Conservation (phyloP, 192 early-diverging fungal species). For the Coemansia sp. region DNA sequence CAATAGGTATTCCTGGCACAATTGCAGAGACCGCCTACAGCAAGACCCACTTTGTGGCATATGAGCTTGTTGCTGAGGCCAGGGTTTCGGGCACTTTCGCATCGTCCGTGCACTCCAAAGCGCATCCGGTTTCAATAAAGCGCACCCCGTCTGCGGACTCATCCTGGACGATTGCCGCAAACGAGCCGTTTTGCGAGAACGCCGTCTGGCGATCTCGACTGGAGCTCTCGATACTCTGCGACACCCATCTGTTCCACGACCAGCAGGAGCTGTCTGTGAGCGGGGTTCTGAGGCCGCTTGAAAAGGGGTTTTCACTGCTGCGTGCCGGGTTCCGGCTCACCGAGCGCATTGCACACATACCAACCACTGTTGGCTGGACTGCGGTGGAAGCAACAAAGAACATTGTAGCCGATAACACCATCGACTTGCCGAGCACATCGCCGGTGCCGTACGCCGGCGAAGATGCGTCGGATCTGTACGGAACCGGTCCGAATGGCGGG, state of each 20-base stretch:
- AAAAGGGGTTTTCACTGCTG: conserved; percentile 35
- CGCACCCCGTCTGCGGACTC: conserved; percentile 34
- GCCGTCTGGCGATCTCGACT: conserved; percentile 31
- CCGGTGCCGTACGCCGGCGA: background rate
- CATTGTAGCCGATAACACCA: conserved; percentile 22
- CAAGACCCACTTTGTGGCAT: conserved; percentile 28
- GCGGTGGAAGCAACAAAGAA: conserved; percentile 8
- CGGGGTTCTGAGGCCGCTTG: conserved; percentile 37
- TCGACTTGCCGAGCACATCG: conserved; percentile 11
- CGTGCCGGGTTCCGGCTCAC: conserved; percentile 41
- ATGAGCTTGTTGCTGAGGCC: conserved; percentile 44
- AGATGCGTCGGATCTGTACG: background rate
- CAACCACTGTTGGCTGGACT: conserved; percentile 11
- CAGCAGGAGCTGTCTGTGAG: conserved; percentile 42
- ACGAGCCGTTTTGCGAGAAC: conserved; percentile 32
- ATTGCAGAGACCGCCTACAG: conserved; percentile 36
- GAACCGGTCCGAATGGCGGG: conserved; percentile 1
- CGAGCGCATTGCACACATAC: conserved; percentile 23
- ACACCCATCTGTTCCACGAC: conserved; percentile 41
- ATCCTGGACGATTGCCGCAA: conserved; percentile 25
- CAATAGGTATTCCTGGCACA: conserved; percentile 29
- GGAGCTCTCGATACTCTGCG: conserved; percentile 30
- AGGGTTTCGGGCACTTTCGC: conserved; percentile 12
- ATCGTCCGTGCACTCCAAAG: conserved; percentile 20
- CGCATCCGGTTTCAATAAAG: conserved; percentile 30